Conservation (phyloP, 2,329 filamentous ascomycete genomes). For the Magnaporthales sp. region DNA sequence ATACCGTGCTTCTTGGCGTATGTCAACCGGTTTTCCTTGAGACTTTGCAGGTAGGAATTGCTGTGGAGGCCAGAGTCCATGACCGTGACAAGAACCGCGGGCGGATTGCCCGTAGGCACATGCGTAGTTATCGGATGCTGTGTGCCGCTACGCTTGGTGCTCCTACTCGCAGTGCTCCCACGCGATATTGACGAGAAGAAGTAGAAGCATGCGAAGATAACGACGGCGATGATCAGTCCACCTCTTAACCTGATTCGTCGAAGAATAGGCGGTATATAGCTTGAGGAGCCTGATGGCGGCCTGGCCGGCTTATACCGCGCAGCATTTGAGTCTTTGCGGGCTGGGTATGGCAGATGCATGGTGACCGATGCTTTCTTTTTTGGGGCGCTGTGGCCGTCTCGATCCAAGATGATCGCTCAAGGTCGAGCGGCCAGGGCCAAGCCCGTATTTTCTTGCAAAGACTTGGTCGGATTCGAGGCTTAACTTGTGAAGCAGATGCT, state of each 20-base stretch:
- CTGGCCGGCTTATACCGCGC: constrained; percentile 56
- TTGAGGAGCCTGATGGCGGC: constrained; percentile 36
- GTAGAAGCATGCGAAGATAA: constrained; percentile 55
- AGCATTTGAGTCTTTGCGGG: constrained; percentile 73
- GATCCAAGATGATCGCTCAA: background rate
- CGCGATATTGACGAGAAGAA: constrained; percentile 20
- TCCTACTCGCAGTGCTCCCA: background rate
- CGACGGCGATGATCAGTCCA: constrained; percentile 45
- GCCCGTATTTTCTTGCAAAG: background rate
- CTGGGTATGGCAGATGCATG: constrained; percentile 88
- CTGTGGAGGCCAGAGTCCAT: constrained; percentile 50
- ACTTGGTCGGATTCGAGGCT: background rate
- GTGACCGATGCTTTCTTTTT: constrained; percentile 14
- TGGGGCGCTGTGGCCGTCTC: background rate
- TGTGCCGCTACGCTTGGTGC: constrained; percentile 3
- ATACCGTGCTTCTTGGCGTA: constrained; percentile 85
- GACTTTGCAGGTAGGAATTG: constrained; percentile 58
- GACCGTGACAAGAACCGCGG: constrained; percentile 68
- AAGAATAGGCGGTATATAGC: constrained; percentile 29
- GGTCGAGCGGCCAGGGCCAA: background rate
- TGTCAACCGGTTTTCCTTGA: constrained; percentile 73
- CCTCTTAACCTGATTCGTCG: constrained; percentile 56
- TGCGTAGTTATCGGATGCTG: constrained; percentile 11
- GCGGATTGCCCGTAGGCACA: constrained; percentile 44
- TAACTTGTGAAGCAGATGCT: background rate